Base-by-base conservation (phyloP, 2,329 filamentous ascomycete genomes). In the Orbilia ellipsospora region DNA sequence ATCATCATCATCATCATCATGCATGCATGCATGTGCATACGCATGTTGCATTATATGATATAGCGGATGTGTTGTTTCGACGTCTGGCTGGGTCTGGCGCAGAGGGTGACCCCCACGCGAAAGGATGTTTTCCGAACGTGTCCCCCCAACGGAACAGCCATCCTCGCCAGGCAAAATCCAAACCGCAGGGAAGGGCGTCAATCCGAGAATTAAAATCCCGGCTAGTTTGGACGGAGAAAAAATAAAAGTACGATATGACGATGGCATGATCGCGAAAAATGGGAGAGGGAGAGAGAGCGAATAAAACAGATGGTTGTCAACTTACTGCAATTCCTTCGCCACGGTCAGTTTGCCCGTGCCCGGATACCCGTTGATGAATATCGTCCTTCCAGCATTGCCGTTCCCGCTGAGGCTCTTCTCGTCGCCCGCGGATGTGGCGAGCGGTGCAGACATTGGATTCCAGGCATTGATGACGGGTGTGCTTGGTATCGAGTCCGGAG, bases 321-420 rank as follows among this genome's bases (percentile, higher is more conserved):
- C 72, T 69, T 51, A 75, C 42, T 79, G 73, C 3, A 81, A 70
- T 55, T 80, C 80, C 7, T 77, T 79, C 0, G 80, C 81, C 18
- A 81, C 70, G 5, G 80, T 81, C 28, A 81, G 77, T 68, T 82
- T 82, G 56, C 81, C 80, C 26, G 81, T 78, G 31, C 79, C 80
- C 10, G 81, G 80, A 63, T 80, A 80, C 48, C 81, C 81, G 67
- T 81, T 81, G 73, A 81, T 81, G 78, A 81, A 82, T 50, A 82
- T 78, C 4, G 72, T 75, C 36, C 72, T 48, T 44, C 64, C 72
- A 23, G 59, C 57, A 54, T 52, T 65, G 59, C 59, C 54, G 10
- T 36, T 36, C 31, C 5, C 10, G 10, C 31, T 10, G 31, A 36
- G 31, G 20, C 28, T 42, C 44, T 44, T 62, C 54, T 75, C 65